Evolutionary conservation across 495 filamentous ascomycete genomes (phyloP), one percentile per base, ranked within the genome.

Genomic region (Copromyces sp.): DNA sequence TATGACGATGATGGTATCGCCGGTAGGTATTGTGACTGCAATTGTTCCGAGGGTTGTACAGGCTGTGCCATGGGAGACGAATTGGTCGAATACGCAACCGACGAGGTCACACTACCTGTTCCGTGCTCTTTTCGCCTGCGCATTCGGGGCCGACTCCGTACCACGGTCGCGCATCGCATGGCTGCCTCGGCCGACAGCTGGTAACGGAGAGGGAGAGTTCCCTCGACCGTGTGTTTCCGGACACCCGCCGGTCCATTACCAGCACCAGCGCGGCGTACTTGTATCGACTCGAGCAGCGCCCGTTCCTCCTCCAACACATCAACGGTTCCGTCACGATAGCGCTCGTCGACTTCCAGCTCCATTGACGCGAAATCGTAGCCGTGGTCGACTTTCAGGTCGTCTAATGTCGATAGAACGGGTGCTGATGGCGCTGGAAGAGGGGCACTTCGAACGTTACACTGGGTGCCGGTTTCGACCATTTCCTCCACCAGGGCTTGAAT

Each of bases 101-200:
- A 70, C 42, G 76, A 69, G 37, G 59, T 53, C 9, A 73, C 39
- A 71, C 74, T 78, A 14, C 72, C 65, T 16, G 70, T 41, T 32
- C 72, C 71, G 29, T 70, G 35, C 70, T 76, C 81, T 24, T 76
- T 76, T 68, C 83, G 80, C 73, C 76, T 81, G 3, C 84, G 80
- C 84, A 85, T 84, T 47, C 83, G 77, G 39, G 82, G 82, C 44
- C 78, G 76, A 53, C 73, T 83, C 74, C 77, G 80, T 53, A 81
- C 82, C 74, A 84, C 80, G 40, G 83, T 83, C 44, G 78, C 80
- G 68, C 82, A 84, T 39, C 80, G 75, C 69, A 81, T 69, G 29
- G 82, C 84, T 17, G 79, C 82, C 61, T 85, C 83, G 9, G 79
- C 68, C 0, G 83, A 82, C 24, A 82, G 76, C 45, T 81, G 80